These are phyloP conservation scores for Crinitomyces ghanaensis DNA, from an alignment of 805 yeast species.

Conservation along the genomic window DNA sequence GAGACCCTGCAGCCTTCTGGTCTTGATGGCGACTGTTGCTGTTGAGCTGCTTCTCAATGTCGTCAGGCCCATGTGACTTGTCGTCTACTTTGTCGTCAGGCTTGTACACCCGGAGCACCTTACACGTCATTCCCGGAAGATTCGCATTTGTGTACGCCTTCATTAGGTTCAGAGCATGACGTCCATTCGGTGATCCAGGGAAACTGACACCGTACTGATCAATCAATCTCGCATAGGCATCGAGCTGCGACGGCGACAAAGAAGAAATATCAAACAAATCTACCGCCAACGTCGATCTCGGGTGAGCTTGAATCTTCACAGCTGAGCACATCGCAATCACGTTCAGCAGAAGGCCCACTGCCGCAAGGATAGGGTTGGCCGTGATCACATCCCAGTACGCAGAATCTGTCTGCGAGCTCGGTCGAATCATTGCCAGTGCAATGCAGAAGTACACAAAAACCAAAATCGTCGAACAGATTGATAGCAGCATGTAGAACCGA, in stretches of 20 bases:
- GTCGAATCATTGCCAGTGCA: slow-evolving; percentile 9
- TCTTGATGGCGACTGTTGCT: too few relatives aligned
- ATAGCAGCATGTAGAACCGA: slow-evolving; percentile 10
- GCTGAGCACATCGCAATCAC: slow-evolving; percentile 17
- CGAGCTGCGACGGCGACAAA: slow-evolving; percentile 18
- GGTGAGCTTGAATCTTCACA: slow-evolving; percentile 16
- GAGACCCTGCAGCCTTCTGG: too few relatives aligned
- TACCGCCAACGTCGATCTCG: slow-evolving; percentile 20
- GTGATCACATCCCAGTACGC: slow-evolving; percentile 2
- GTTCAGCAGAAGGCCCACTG: slow-evolving; percentile 12
- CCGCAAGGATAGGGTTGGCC: slow-evolving; percentile 10
- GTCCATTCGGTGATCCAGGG: slow-evolving; percentile 26
- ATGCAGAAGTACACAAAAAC: slow-evolving; percentile 16
- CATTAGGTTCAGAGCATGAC: slow-evolving; percentile 24
- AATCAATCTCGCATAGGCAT: slow-evolving; percentile 24
- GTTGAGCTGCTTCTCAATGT: background rate
- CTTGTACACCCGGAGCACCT: slow-evolving; percentile 25
- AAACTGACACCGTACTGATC: slow-evolving; percentile 20
- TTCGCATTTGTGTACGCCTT: slow-evolving; percentile 21
- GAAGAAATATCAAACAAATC: slow-evolving; percentile 21
- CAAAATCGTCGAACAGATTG: slow-evolving; percentile 11
- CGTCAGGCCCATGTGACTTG: background rate
- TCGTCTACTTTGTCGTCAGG: too few relatives aligned
- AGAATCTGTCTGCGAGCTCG: background rate
- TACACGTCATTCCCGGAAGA: slow-evolving; percentile 20